Percentiles rank a stretch among this genome's conserved stretches.
Conservation (phyloP, 257 asterid genomes). For the Fraxinus excelsior region DNA sequence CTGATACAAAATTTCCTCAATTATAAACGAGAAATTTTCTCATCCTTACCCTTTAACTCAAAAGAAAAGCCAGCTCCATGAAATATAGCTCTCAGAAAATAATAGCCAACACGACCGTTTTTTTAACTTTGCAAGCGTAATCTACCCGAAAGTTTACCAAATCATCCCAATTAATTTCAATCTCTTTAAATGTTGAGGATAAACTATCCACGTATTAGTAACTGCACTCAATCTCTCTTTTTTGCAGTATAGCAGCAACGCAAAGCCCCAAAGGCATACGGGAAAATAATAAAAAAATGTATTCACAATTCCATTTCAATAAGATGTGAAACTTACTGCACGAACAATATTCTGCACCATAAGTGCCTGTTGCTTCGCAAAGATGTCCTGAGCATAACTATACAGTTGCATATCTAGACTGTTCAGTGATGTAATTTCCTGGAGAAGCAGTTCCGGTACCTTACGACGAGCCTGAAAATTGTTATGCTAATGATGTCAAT, state of each 20-base stretch:
- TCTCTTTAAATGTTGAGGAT: not conserved
- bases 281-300: not conserved
- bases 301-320: not conserved
- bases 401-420: conserved; percentile 74
- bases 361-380: conserved; percentile 56
- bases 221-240: not conserved
- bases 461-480: conserved; percentile 66
- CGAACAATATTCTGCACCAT: conserved; percentile 35
- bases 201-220: not conserved
- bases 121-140: not conserved
- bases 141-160: not conserved
- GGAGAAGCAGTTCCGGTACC: conserved; percentile 58
- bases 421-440: conserved; percentile 67
- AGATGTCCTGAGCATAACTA: conserved; percentile 65
- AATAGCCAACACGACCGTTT: not conserved
- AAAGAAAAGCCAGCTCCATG: not conserved
- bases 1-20: not conserved
- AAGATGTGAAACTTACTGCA: conserved; percentile 48
- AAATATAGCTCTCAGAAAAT: not conserved
- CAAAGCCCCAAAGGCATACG: not conserved
- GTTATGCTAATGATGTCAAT: not conserved
- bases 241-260: not conserved
- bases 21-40: not conserved
- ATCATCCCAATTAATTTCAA: conserved; percentile 2
- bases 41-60: not conserved